Base-by-base conservation (phyloP, 2,329 filamentous ascomycete species). In the Ophiostoma tasmaniense region DNA sequence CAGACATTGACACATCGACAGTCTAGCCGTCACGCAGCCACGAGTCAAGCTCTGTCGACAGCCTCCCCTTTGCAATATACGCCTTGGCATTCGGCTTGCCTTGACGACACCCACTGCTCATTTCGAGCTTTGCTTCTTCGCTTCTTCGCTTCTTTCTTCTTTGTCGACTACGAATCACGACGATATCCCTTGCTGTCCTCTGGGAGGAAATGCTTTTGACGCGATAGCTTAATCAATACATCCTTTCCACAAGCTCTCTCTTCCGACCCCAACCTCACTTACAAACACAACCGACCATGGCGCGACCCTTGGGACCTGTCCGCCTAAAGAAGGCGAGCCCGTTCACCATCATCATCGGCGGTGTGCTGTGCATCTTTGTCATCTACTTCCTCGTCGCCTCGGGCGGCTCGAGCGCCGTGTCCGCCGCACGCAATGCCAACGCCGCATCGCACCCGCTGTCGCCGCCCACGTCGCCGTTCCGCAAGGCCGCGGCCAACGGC, bases 291-390 rank as follows among this genome's bases (percentile, higher is more conserved):
- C 67, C 59, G 66, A 42, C 78, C 78, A 85, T 85, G 84, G 82
- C 83, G 76, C 82, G 84, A 77, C 81, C 84, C 77, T 82, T 88
- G 82, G 85, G 86, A 76, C 82, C 85, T 73, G 84, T 86, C 74
- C 90, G 91, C 80, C 85, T 94, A 77, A 91, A 91, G 81, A 90
- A 90, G 81, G 87, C 89, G 77, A 95, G 88, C 79, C 89, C 91
- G 72, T 84, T 90, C 76, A 94, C 90, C 68, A 81, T 94, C 72
- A 78, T 89, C 73, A 83, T 96, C 73, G 91, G 91, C 75, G 84
- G 81, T 73, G 80, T 91, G 70, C 84, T 95, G 70, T 88, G 88
- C 78, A 84, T 95, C 76, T 86, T 90, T 80, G 87, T 90, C 80
- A 78, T 92, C 78, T 80, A 85, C 81, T 88, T 89, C 76, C 77